phyloP scores from a whole-genome alignment of 225 moss, liverwort and hornwort genomes.

The Rhytidiadelphus loreus region DNA sequence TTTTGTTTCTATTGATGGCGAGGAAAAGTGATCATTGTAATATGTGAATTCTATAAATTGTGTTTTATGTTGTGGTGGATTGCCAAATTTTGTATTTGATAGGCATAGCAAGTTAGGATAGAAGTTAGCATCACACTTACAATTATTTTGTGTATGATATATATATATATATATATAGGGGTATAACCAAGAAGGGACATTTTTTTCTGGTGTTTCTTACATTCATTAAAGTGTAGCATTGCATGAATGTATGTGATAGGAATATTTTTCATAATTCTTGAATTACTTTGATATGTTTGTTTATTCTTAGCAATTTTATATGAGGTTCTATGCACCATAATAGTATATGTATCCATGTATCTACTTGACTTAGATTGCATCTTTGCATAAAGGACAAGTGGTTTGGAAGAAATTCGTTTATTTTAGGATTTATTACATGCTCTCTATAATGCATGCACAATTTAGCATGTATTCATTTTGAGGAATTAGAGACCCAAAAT shows the following conservation, averaged over 20 bases:
- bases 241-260: neutral
- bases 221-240: neutral
- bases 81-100: too few relatives aligned
- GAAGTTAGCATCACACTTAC: neutral
- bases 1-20: too few relatives aligned
- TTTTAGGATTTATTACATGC: neutral
- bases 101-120: rapidly evolving
- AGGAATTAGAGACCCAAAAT: too few relatives aligned
- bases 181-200: neutral
- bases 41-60: too few relatives aligned
- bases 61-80: too few relatives aligned
- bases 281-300: neutral
- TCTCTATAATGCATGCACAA: neutral
- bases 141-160: too few relatives aligned
- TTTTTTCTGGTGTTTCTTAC: neutral
- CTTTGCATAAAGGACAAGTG: neutral
- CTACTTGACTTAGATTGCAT: too few relatives aligned
- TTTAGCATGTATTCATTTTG: neutral
- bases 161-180: too few relatives aligned
- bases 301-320: too few relatives aligned
- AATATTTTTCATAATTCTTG: neutral
- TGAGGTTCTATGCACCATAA: too few relatives aligned
- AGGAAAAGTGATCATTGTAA: too few relatives aligned
- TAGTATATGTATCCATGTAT: too few relatives aligned
- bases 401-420: neutral